Evolutionary conservation across 176 grass and related monocot genomes (phyloP), one percentile per base, ranked within the genome.

Genomic region (Cymbopogon citratus): DNA sequence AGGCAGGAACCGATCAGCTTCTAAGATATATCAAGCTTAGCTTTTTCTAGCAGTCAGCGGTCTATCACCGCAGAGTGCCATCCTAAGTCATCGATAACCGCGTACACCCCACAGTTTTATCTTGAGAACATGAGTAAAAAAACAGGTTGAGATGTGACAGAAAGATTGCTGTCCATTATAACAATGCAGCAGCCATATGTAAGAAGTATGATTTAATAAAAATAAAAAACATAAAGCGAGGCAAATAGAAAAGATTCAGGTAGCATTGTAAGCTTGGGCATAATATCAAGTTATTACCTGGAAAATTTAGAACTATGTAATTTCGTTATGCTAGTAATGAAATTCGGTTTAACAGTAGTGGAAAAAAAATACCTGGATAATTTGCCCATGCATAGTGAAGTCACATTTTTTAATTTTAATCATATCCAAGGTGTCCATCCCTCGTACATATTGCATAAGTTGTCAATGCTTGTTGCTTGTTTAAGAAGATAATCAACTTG

Each of bases 351-450:
- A 54, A 54, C 51, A 18, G 19, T 54, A 21, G 19, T 54, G 2
- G 51, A 23, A n/a, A 51, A 18, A 56, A 56, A 80, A 39, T 89
- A 85, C 82, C 87, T 81, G 64, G 66, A 75, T 19, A 25, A 45
- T 71, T 72, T 72, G 13, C 12, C 69, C 63, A 40, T 33, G 14
- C 31, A 54, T 24, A 70, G 34, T 76, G 28, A 75, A 88, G n/a
- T 71, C 19, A 63, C 11, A 21, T 67, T 25, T 63, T 65, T 44
- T 40, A 65, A 78, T 98, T 65, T 44, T 40, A 65, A 78, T 98
- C 88, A 98, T 92, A 98, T 98, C 95, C 95, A 98, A 63, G 95
- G 95, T 52, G 95, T 98, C 95, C 95, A 98, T 63, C 95, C 95
- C 87, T 98, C 95, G 80, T 98, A 98, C 92, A 98, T 98, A 93